Percentiles rank a stretch among this genome's conserved stretches.
phyloP scores from a whole-genome alignment of 306 rosid genomes.

The Benincasa hispida region DNA sequence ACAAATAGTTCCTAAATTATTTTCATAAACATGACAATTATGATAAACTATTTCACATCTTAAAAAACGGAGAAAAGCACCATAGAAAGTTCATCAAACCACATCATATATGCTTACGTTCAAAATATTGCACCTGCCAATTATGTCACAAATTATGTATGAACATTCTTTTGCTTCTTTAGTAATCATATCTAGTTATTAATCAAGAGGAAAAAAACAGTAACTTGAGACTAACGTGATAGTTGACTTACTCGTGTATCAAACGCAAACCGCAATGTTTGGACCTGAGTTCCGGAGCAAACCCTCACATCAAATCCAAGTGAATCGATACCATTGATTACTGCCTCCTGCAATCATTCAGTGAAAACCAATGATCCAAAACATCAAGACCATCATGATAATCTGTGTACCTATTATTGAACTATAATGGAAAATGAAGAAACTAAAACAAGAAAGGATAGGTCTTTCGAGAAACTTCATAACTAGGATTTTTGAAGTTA shows the following conservation, averaged over 20 bases:
- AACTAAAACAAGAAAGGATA: background rate
- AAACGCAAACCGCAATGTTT: conserved; percentile 68
- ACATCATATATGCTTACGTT: background rate
- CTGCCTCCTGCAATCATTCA: conserved; percentile 60
- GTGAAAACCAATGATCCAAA: conserved; percentile 8
- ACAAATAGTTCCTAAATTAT: too few species aligned
- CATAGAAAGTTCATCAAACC: background rate
- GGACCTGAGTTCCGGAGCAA: conserved; percentile 87
- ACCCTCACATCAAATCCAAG: conserved; percentile 84
- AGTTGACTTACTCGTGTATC: conserved; percentile 46
- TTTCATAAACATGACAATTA: background rate
- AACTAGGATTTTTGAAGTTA: background rate
- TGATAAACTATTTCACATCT: background rate
- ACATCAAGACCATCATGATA: background rate
- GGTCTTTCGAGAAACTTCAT: background rate
- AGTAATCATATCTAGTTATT: background rate
- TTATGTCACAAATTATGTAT: background rate
- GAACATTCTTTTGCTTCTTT: background rate
- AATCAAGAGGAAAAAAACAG: background rate
- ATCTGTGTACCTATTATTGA: background rate
- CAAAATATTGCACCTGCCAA: too few species aligned
- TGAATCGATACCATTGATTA: conserved; percentile 59
- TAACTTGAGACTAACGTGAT: background rate
- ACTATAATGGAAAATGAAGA: background rate
- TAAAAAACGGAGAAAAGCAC: background rate